Conservation (phyloP, 805 yeast species). For the Yueomyces sp. region DNA sequence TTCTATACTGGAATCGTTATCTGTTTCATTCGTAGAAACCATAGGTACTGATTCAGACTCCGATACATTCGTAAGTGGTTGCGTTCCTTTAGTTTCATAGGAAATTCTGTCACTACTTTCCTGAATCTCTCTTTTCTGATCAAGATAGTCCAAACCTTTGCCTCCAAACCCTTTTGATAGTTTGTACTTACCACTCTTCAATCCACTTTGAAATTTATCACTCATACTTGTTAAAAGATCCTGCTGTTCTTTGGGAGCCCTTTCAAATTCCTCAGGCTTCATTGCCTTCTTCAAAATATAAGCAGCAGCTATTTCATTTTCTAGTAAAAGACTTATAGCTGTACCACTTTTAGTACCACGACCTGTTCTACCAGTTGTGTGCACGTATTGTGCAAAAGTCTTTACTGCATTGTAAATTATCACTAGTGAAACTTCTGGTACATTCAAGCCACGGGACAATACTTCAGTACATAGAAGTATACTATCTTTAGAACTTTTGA, state of each 20-base stretch:
- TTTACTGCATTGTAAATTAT: conserved; percentile 73
- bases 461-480: conserved; percentile 84
- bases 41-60: conserved; percentile 2
- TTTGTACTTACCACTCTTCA: conserved; percentile 53
- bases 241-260: conserved; percentile 31
- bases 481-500: conserved; percentile 43
- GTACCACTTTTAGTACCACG: conserved; percentile 73
- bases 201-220: conserved; percentile 39
- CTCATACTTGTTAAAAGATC: conserved; percentile 31
- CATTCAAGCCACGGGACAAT: conserved; percentile 91
- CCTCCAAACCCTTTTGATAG: conserved; percentile 83
- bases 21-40: not conserved
- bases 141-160: conserved; percentile 71
- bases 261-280: conserved; percentile 35
- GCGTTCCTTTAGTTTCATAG: conserved; percentile 7
- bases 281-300: conserved; percentile 34
- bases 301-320: conserved; percentile 55
- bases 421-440: conserved; percentile 70
- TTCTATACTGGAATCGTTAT: conserved; percentile 7
- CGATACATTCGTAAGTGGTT: not conserved
- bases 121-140: conserved; percentile 27
- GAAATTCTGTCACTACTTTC: not conserved
- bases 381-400: conserved; percentile 91
- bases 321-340: conserved; percentile 59
- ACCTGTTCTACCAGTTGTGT: conserved; percentile 92